Evolutionary conservation across 306 rosid species (phyloP).

Genomic region (Glycine latifolia): DNA sequence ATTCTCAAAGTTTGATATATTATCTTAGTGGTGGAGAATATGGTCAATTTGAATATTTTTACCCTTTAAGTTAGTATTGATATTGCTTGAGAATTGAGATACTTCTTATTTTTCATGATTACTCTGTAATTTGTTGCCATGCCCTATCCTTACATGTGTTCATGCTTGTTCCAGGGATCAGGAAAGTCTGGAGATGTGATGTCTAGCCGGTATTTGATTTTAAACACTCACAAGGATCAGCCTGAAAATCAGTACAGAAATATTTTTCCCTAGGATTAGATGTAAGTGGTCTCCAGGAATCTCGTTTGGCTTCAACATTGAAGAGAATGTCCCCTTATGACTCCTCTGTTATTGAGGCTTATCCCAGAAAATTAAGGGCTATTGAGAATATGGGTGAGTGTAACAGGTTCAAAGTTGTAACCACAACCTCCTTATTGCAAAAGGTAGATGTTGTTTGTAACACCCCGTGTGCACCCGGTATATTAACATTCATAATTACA

Average conservation of each 20-base stretch:
- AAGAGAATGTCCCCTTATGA: slow-evolving; percentile 63
- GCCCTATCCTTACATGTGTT: slow-evolving; percentile 38
- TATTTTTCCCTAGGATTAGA: slow-evolving; percentile 46
- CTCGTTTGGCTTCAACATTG: slow-evolving; percentile 53
- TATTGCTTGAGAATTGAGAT: not conserved
- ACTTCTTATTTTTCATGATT: slow-evolving; percentile 14
- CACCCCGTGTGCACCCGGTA: too few species aligned
- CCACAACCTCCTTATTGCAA: slow-evolving; percentile 49
- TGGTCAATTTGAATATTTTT: slow-evolving; percentile 15
- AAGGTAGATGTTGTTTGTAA: slow-evolving; percentile 84
- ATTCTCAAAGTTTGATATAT: slow-evolving; percentile 13
- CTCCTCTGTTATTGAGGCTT: slow-evolving; percentile 49
- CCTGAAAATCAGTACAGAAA: slow-evolving; percentile 49
- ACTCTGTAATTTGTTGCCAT: slow-evolving; percentile 17
- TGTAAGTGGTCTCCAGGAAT: slow-evolving; percentile 51
- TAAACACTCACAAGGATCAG: slow-evolving; percentile 39
- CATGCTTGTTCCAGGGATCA: slow-evolving; percentile 53
- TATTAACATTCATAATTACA: too few species aligned
- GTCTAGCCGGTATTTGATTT: slow-evolving; percentile 38
- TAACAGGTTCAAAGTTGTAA: slow-evolving; percentile 41
- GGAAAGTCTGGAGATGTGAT: slow-evolving; percentile 43
- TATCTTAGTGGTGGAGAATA: slow-evolving; percentile 9
- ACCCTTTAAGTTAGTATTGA: not conserved
- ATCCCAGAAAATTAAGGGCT: slow-evolving; percentile 65
- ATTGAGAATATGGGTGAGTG: slow-evolving; percentile 51